Evolutionary conservation across 2,329 filamentous ascomycete genomes (phyloP).

Genomic region (Arachnomyces sp.): DNA sequence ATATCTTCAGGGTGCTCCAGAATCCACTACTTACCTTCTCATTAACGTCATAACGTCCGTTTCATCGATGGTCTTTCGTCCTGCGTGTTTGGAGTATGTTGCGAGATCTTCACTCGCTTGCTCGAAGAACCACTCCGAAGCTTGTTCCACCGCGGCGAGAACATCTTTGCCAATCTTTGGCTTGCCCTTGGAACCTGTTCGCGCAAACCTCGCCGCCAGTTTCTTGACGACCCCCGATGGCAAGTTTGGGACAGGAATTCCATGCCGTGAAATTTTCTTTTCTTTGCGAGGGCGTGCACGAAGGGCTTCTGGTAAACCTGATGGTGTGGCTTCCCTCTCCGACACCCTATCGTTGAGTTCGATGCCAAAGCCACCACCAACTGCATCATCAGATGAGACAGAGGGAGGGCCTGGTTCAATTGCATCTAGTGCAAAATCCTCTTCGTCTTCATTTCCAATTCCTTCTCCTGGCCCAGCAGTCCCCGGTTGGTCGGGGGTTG

Average conservation of each 20-base stretch:
- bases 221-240: conserved; percentile 66
- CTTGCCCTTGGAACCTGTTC: conserved; percentile 58
- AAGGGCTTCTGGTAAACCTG: conserved; percentile 30
- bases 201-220: conserved; percentile 57
- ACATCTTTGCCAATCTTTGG: conserved; percentile 66
- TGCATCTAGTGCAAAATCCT: conserved; percentile 26
- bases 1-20: conserved; percentile 6
- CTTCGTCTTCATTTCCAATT: conserved; percentile 25
- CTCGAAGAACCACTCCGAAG: conserved; percentile 88
- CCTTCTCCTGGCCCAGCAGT: conserved; percentile 25
- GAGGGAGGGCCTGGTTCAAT: conserved; percentile 20
- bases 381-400: conserved; percentile 19
- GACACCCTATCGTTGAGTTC: conserved; percentile 23
- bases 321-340: conserved; percentile 24
- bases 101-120: conserved; percentile 73
- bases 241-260: conserved; percentile 67
- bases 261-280: conserved; percentile 57
- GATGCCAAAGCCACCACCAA: conserved; percentile 24
- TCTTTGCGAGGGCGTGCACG: conserved; percentile 21
- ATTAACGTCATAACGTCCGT: conserved; percentile 75
- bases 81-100: conserved; percentile 73
- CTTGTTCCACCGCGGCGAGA: conserved; percentile 66
- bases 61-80: conserved; percentile 78
- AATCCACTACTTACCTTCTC: conserved; percentile 58
- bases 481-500: conserved; percentile 26